Base-by-base conservation (phyloP, 1,284 basidiomycete genomes). In the Leccinum colubrinum region DNA sequence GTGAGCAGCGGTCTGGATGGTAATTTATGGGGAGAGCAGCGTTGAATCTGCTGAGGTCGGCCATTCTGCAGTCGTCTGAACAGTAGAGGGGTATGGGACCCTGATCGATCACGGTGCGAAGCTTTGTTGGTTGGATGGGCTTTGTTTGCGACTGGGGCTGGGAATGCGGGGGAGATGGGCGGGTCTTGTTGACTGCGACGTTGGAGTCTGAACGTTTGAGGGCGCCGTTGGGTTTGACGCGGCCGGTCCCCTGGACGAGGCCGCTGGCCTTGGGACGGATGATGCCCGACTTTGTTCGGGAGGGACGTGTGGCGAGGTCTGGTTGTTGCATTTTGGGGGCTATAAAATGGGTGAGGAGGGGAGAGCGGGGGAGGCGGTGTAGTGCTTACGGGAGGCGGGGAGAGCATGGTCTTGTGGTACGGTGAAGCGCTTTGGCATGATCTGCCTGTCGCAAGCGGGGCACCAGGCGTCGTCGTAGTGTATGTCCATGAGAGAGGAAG, bases 61-160 rank as follows among this genome's bases (percentile, higher is more conserved):
- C 76, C 48, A 86, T 74, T 64, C 83, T 80, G 73, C 90, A 93
- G 70, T 86, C 82, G 65, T 90, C 87, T 3, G 89, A 91, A 76
- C 90, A 93, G 76, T 92, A 93, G 64, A 92, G 81, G 22, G 90
- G 88, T 2, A 84, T 84, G 11, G 87, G 90, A 1, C 81, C 80
- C 72, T 88, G 88, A 77, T 91, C 89, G 76, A 92, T 91, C 74
- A 91, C 79, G 4, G 84, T 86, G 50, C 84, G 83, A 53, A 81
- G 79, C 67, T 84, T 84, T 39, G 80, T 65, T 12, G 78, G 75
- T 4, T 70, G 63, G 55, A 67, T 50, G 43, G 76, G 68, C 58
- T 72, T 69, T 20, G 75, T 46, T 30, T 66, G 66, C 17, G 67
- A 67, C 14, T 63, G 54, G 17, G 25, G 15, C 30, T 55, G 70